phyloP scores from a whole-genome alignment of 176 grass and related monocot species.

The Cocos nucifera region DNA sequence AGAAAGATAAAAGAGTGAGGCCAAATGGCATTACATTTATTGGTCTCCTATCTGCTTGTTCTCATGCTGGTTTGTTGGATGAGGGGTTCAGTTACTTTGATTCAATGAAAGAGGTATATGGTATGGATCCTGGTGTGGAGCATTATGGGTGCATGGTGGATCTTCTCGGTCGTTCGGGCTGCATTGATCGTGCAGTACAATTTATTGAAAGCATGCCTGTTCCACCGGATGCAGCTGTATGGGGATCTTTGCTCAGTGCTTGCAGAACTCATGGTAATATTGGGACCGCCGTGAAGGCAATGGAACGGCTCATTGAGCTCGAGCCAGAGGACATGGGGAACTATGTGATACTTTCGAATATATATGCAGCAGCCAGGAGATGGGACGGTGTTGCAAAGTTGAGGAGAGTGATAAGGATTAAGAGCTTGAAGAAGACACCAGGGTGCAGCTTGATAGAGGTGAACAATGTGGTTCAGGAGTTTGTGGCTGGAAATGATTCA shows the following conservation, averaged over 20 bases:
- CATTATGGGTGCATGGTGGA: slow-evolving; percentile 54
- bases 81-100: slow-evolving; percentile 40
- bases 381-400: slow-evolving; percentile 39
- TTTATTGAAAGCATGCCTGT: slow-evolving; percentile 30
- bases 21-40: slow-evolving; percentile 49
- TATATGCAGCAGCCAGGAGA: slow-evolving; percentile 20
- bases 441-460: slow-evolving; percentile 69
- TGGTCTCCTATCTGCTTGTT: slow-evolving; percentile 49
- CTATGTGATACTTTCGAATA: slow-evolving; percentile 49
- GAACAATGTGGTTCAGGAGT: slow-evolving; percentile 46
- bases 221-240: slow-evolving; percentile 34
- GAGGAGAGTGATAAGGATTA: slow-evolving; percentile 37
- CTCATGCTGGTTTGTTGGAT: slow-evolving; percentile 45
- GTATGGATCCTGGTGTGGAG: slow-evolving; percentile 34
- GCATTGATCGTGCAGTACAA: slow-evolving; percentile 13
- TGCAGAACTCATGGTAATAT: slow-evolving; percentile 41
- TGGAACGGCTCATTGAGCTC: slow-evolving; percentile 30
- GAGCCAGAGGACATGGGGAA: slow-evolving; percentile 45
- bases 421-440: slow-evolving; percentile 46
- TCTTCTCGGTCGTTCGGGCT: slow-evolving; percentile 38
- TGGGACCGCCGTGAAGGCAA: slow-evolving; percentile 23
- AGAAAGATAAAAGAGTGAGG: slow-evolving; percentile 22
- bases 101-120: slow-evolving; percentile 24
- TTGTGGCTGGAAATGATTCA: slow-evolving; percentile 37
- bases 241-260: slow-evolving; percentile 56